Conservation (phyloP, 177 flowering plant species). For the Vitis hybrid region DNA sequence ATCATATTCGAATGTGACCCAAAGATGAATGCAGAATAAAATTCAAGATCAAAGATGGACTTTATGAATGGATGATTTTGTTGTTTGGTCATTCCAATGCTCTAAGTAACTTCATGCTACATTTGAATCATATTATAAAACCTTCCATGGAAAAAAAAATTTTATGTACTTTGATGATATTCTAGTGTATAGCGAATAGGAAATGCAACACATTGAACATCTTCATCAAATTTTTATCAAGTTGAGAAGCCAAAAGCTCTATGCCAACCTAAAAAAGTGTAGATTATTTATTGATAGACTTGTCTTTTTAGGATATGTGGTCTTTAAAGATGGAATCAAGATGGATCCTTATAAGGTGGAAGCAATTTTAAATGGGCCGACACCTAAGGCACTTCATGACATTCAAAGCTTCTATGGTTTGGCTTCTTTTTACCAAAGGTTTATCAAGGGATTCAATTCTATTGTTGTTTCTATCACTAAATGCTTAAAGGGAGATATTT, state of each 20-base stretch:
- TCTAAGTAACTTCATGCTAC: neutral
- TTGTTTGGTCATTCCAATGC: conserved; percentile 8
- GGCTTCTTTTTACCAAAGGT: no score
- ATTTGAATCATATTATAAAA: neutral
- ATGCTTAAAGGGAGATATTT: no score
- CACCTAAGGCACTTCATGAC: no score
- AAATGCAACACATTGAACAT: neutral
- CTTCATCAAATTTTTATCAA: neutral
- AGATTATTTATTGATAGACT: neutral
- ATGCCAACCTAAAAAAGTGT: conserved; percentile 8
- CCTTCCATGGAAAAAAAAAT: neutral
- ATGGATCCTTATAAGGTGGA: conserved; percentile 2
- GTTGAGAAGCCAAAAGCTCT: neutral
- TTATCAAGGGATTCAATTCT: no score
- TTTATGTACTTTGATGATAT: conserved; percentile 7
- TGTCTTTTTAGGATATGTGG: conserved; percentile 6
- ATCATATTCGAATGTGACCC: neutral
- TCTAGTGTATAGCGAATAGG: neutral
- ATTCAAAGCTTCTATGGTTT: no score
- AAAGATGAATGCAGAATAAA: neutral
- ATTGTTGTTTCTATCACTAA: no score
- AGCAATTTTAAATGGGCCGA: no score
- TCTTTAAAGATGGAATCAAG: neutral
- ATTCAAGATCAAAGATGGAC: neutral
- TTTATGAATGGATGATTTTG: conserved; percentile 2